A percentile compares a stretch with the other conserved stretches of the same genome.
Conservation (phyloP, 352 stramenopile species). For the Phytophthora foliorum region DNA sequence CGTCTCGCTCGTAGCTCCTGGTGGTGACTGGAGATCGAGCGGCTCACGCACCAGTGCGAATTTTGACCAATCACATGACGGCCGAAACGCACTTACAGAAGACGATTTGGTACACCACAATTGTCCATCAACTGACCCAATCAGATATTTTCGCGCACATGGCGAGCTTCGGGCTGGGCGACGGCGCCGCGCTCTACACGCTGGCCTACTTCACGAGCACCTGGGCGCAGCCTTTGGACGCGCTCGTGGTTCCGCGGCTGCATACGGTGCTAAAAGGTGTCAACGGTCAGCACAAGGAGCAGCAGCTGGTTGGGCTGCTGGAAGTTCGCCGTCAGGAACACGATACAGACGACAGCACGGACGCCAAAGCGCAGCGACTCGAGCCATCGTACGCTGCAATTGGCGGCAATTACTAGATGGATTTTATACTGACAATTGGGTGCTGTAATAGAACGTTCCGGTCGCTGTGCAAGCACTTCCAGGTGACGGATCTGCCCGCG, state of each 20-base stretch:
- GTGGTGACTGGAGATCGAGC: constrained; percentile 45
- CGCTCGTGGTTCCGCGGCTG: constrained; percentile 36
- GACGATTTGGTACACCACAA: constrained; percentile 23
- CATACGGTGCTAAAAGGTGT: constrained; percentile 10
- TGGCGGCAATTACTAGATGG: background rate
- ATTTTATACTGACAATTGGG: background rate
- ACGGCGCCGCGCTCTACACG: constrained; percentile 46
- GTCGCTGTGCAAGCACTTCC: constrained; percentile 50
- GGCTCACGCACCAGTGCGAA: constrained; percentile 19
- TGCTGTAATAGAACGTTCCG: constrained; percentile 43
- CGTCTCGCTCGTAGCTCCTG: constrained; percentile 27
- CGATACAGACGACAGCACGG: background rate
- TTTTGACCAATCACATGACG: constrained; percentile 25
- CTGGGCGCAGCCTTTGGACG: constrained; percentile 52
- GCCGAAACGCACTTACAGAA: constrained; percentile 21
- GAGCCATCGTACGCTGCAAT: constrained; percentile 31
- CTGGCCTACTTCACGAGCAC: constrained; percentile 56
- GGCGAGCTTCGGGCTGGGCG: constrained; percentile 24
- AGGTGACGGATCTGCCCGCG: constrained; percentile 49
- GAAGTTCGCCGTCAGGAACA: constrained; percentile 30
- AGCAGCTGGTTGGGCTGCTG: constrained; percentile 33
- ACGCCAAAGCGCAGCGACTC: constrained; percentile 27
- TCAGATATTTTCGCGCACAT: constrained; percentile 10
- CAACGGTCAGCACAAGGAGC: constrained; percentile 12
- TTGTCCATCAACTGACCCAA: background rate